phyloP scores from a whole-genome alignment of 768 basidiomycete species.

The Saitozyma sp. region DNA sequence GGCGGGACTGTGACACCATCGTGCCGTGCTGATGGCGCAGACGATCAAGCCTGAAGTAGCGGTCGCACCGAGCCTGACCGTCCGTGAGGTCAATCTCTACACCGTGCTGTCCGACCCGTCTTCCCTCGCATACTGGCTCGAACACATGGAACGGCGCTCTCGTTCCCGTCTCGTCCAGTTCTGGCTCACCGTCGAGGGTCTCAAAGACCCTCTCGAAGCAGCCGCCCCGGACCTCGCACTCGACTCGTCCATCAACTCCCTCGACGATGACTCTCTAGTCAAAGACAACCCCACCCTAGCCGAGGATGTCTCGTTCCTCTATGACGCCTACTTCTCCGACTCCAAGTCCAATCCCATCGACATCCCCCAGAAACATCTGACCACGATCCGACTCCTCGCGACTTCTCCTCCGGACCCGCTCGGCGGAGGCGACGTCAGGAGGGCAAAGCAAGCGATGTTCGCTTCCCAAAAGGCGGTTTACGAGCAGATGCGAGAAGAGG shows the following conservation, averaged over 20 bases:
- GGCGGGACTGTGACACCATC: too few relatives aligned
- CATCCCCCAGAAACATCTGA: constrained; percentile 70
- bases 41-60: background rate
- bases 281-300: constrained; percentile 63
- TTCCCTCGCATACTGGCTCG: constrained; percentile 93
- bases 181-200: constrained; percentile 95
- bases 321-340: constrained; percentile 78
- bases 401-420: constrained; percentile 53
- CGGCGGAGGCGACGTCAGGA: constrained; percentile 63
- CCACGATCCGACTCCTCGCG: constrained; percentile 67
- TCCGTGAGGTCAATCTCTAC: constrained; percentile 11
- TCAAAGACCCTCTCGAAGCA: constrained; percentile 91
- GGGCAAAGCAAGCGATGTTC: constrained; percentile 65
- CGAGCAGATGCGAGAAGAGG: constrained; percentile 78
- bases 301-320: constrained; percentile 86
- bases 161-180: constrained; percentile 88
- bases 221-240: constrained; percentile 59
- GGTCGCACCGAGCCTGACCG: background rate
- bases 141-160: constrained; percentile 91
- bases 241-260: constrained; percentile 57
- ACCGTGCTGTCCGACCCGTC: constrained; percentile 77
- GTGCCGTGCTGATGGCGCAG: background rate
- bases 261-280: constrained; percentile 59
- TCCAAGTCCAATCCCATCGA: constrained; percentile 46
- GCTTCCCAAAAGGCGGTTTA: constrained; percentile 82